Conservation (phyloP, 345 rosid genomes). For the Carallia pectinifolia region DNA sequence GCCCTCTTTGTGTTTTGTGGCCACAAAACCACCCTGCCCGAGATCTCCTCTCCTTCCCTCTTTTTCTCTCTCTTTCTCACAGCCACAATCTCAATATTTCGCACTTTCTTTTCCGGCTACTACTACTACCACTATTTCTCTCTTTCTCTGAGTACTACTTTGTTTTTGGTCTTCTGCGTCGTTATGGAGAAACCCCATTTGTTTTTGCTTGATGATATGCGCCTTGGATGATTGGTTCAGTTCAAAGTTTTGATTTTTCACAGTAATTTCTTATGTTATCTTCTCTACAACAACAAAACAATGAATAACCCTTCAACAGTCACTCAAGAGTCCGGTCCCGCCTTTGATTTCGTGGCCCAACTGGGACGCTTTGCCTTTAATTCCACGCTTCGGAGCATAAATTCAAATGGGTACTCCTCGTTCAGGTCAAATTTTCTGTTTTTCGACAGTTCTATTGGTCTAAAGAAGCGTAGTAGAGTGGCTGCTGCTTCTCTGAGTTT, state of each 20-base stretch:
- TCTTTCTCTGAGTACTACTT: background rate
- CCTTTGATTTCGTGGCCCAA: constrained; percentile 49
- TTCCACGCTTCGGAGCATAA: constrained; percentile 32
- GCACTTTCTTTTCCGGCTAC: background rate
- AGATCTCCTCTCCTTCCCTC: constrained; percentile 18
- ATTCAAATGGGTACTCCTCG: constrained; percentile 48
- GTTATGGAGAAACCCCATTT: background rate
- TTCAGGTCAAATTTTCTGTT: constrained; percentile 50
- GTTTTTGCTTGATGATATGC: constrained; percentile 17
- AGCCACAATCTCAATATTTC: constrained; percentile 3
- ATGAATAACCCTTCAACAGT: constrained; percentile 72
- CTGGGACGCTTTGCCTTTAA: constrained; percentile 47
- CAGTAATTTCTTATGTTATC: background rate
- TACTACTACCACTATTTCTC: background rate
- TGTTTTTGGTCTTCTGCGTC: background rate
- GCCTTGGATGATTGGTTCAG: constrained; percentile 27
- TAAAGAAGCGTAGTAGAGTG: constrained; percentile 39
- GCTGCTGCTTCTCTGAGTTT: constrained; percentile 50
- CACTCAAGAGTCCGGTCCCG: constrained; percentile 54
- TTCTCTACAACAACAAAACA: constrained; percentile 42
- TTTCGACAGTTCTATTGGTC: constrained; percentile 35
- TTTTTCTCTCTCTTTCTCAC: background rate
- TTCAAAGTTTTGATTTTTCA: background rate
- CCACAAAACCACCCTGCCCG: constrained; percentile 5
- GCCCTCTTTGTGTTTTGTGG: constrained; percentile 30